Evolutionary conservation across 2,329 filamentous ascomycete genomes (phyloP).

Genomic region (Coniochaeta sp.): DNA sequence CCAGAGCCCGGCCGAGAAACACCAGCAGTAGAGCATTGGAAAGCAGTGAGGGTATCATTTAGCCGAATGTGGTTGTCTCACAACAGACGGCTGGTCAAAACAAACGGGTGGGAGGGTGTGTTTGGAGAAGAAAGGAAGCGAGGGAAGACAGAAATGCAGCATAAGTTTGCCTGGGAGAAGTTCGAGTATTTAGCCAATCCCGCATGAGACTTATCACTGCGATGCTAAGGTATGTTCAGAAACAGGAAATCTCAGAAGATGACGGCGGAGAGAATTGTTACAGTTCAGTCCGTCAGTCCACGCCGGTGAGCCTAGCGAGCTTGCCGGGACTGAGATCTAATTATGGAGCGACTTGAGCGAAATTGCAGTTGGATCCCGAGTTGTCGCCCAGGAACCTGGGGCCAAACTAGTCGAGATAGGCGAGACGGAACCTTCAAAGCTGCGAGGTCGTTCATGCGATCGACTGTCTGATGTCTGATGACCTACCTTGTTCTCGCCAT

Average conservation of each 20-base stretch:
- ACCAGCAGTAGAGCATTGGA: constrained; percentile 12
- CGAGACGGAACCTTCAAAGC: not conserved
- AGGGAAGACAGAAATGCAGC: not conserved
- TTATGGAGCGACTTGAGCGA: constrained; percentile 3
- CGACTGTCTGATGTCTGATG: not conserved
- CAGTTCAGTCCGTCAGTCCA: not conserved
- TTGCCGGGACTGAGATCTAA: not conserved
- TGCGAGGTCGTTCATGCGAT: not conserved
- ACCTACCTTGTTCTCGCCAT: not conserved
- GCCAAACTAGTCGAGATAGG: not conserved
- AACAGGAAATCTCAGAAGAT: not conserved
- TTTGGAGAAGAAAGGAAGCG: not conserved
- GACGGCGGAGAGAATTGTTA: not conserved
- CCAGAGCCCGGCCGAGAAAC: constrained; percentile 18
- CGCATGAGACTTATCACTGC: not conserved
- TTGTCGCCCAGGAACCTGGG: not conserved
- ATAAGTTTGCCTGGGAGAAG: not conserved
- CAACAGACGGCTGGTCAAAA: not conserved
- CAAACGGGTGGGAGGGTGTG: not conserved
- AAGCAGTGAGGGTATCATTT: constrained; percentile 6
- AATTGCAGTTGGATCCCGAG: not conserved
- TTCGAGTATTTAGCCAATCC: not conserved
- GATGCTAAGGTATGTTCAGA: not conserved
- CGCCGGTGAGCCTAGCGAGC: not conserved
- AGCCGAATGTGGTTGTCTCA: constrained; percentile 1